Evolutionary conservation across 1,139 yeast species (phyloP), one percentile per base, ranked within the genome.

Genomic region (Candida anutae): DNA sequence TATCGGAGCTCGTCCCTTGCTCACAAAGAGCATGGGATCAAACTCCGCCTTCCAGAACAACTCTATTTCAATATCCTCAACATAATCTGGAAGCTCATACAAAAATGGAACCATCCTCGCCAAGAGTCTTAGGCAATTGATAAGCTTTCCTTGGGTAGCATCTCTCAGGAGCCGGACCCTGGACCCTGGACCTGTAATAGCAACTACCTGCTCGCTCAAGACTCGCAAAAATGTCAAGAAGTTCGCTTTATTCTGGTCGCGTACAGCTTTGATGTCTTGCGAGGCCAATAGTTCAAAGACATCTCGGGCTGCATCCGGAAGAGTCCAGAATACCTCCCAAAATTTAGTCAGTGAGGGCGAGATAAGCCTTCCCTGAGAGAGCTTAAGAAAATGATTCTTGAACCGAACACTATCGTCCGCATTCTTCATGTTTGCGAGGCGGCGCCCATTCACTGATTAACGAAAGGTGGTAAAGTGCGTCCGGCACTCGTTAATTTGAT

Each of bases 61-160:
- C n/a, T 53, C 46, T 13, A 57, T 55, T 24, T 70, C 71, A 1
- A 69, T 53, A 1, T 60, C 50, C 5, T 40, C 40, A 2, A 38
- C 40, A 31, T 63, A 55, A 13, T 55, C 59, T 1, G 56, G 55
- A 15, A 56, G 43, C 44, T 77, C 95, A 43, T 70, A 82, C 9
- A 81, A 45, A 33, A 74, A 69, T 0, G 96, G 96, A 12, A 83
- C 38, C 3, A 83, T 32, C 31, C 76, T 69, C 1, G 87, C 74
- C 25, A 88, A 51, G 6, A 81, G 52, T 20, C 95, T 65, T 10
- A 79, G 46, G 41, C 87, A 77, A 37, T 77, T 80, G 24, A 82
- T 53, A 11, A 72, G 35, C 19, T 34, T 35, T 2, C 22, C 17
- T 13, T 24, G 13, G 25, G 16, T 19, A 27, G 27, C 15, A 14